Percentiles rank a stretch among this genome's conserved stretches.
phyloP scores from a whole-genome alignment of 169 alveolate species.

The Cyclospora cayetanensis region DNA sequence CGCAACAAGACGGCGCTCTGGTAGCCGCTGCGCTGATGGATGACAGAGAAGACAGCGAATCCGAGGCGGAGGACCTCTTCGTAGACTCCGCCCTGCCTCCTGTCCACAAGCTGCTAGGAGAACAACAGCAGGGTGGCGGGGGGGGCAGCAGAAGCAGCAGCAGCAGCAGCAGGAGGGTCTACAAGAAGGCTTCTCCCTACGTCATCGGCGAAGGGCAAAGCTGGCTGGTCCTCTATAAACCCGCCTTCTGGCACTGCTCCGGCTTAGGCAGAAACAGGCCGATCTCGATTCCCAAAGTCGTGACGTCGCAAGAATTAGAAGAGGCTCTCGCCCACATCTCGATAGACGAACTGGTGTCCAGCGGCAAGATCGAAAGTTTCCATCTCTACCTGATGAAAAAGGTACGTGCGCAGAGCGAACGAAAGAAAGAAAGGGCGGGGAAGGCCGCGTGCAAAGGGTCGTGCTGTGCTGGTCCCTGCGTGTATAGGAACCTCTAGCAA shows the following conservation, averaged over 20 bases:
- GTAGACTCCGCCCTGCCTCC: background rate
- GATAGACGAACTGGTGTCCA: slow-evolving; percentile 74
- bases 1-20: background rate
- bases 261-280: slow-evolving; percentile 75
- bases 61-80: background rate
- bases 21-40: background rate
- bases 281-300: slow-evolving; percentile 42
- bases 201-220: slow-evolving; percentile 77
- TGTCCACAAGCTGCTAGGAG: background rate
- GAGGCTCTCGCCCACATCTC: slow-evolving; percentile 75
- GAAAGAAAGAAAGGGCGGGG: background rate
- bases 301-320: slow-evolving; percentile 69
- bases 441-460: background rate
- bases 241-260: slow-evolving; percentile 83
- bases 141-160: slow-evolving; percentile 57
- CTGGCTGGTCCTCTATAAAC: slow-evolving; percentile 81
- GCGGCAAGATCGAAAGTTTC: slow-evolving; percentile 80
- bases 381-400: slow-evolving; percentile 80
- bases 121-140: background rate
- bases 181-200: slow-evolving; percentile 78
- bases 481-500: background rate
- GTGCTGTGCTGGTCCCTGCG: background rate
- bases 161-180: slow-evolving; percentile 53
- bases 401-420: background rate
- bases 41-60: background rate